These are phyloP conservation scores for Fistulina hepatica DNA, from an alignment of 1,284 basidiomycete genomes.

Conservation along the genomic window DNA sequence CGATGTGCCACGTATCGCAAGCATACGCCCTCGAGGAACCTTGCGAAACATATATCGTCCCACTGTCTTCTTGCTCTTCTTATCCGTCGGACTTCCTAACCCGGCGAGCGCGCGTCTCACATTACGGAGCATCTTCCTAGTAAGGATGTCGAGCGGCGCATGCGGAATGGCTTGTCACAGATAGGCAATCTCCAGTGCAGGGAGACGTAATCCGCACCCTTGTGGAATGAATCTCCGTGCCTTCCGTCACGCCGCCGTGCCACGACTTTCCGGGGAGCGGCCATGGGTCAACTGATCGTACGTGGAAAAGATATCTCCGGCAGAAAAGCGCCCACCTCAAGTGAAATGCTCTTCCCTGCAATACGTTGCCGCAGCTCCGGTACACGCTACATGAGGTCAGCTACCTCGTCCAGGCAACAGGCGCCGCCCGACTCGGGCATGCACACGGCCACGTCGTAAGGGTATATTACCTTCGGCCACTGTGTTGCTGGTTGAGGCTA, in stretches of 20 bases:
- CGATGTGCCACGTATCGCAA: slow-evolving; percentile 75
- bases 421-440: too few relatives aligned
- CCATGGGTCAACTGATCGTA: too few relatives aligned
- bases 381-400: slow-evolving; percentile 59
- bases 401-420: slow-evolving; percentile 24
- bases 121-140: slow-evolving; percentile 45
- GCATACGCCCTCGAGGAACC: slow-evolving; percentile 79
- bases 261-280: slow-evolving; percentile 74
- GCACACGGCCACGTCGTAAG: too few relatives aligned
- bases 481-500: too few relatives aligned
- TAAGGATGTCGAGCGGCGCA: slow-evolving; percentile 45
- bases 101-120: slow-evolving; percentile 30
- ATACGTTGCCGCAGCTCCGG: slow-evolving; percentile 63
- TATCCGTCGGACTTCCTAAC: not conserved
- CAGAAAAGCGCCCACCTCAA: too few relatives aligned
- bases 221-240: slow-evolving; percentile 89
- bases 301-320: too few relatives aligned
- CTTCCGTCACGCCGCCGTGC: too few relatives aligned
- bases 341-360: slow-evolving; percentile 87
- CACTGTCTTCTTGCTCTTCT: too few relatives aligned
- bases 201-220: slow-evolving; percentile 61
- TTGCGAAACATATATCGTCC: slow-evolving; percentile 78
- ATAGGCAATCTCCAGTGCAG: slow-evolving; percentile 81
- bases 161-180: slow-evolving; percentile 62
- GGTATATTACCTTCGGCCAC: too few relatives aligned